Percentiles rank a stretch among this genome's conserved stretches.
These are phyloP conservation scores for Populus trichocarpa DNA, from an alignment of 441 rosid species.

Conservation along the genomic window DNA sequence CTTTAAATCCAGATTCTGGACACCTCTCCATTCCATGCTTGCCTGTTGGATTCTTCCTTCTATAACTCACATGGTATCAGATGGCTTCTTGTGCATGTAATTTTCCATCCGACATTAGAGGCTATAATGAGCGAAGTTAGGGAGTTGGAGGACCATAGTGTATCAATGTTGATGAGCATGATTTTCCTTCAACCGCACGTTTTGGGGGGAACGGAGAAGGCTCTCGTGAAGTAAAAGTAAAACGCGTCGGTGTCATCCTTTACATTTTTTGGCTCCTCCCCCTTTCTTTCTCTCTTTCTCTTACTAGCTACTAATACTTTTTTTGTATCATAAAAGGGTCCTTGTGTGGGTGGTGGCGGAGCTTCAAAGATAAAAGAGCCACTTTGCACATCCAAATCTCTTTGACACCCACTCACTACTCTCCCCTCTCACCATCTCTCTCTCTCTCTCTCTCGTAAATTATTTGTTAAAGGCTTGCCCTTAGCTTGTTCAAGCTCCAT, in stretches of 20 bases:
- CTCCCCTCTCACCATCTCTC: background rate
- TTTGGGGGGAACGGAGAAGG: background rate
- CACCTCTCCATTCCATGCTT: too few species aligned
- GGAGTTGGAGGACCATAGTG: too few species aligned
- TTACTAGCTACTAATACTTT: background rate
- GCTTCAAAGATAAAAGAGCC: constrained; percentile 23
- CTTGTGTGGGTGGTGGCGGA: background rate
- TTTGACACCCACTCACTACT: background rate
- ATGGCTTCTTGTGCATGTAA: too few species aligned
- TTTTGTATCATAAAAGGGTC: background rate
- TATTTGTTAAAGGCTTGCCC: background rate
- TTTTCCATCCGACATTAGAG: too few species aligned
- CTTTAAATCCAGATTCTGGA: too few species aligned
- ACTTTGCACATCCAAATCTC: constrained; percentile 6
- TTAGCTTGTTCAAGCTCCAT: constrained; percentile 3
- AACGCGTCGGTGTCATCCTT: constrained; percentile 40
- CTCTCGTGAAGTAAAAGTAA: constrained; percentile 15
- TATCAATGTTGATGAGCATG: background rate
- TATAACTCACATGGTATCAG: too few species aligned
- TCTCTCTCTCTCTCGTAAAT: background rate
- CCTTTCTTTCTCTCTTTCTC: background rate
- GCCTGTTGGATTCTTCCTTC: too few species aligned
- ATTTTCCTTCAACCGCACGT: background rate
- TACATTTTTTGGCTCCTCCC: constrained; percentile 15
- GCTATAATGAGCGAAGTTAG: too few species aligned